Evolutionary conservation across 2,329 filamentous ascomycete genomes (phyloP), one percentile per base, ranked within the genome.

Genomic region (Aspergillus niger): DNA sequence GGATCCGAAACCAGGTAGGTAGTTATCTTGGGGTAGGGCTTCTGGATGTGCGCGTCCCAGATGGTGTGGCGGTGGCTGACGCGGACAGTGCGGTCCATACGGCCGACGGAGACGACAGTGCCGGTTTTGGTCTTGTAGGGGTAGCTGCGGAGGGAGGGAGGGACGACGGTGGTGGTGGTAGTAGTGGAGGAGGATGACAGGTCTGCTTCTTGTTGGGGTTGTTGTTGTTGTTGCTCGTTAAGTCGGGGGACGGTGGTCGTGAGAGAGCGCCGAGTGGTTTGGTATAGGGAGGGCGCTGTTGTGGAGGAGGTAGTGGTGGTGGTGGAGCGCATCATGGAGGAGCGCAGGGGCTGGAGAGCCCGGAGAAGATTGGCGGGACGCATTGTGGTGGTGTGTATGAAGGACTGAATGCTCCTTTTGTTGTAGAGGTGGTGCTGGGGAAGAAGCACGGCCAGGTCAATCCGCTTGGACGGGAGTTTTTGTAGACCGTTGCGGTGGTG

Each of bases 51-150:
- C 22, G 70, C 65, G 67, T 79, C 75, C 72, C 70, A 79, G 56
- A 59, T 48, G 15, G 61, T 72, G 67, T 74, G 70, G 38, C 70
- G 70, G 66, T 76, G 69, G 52, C 66, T 58, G 53, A 79, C 77
- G 51, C 71, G 72, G 53, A 77, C 77, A 36, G 76, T 78, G 59
- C 74, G 74, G 56, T 77, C 68, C 77, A 79, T 79, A 26, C 69
- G 69, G 54, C 77, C 77, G 52, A 76, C 76, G 22, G 76, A 77
- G 51, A 73, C 67, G 26, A 79, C 77, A 44, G 76, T 79, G 64
- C 77, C 77, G 59, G 65, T 73, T 60, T 74, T 74, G 56, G 72
- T 55, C 53, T 62, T 67, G 63, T 72, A 76, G 63, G 74, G 72
- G 63, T 77, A 77, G 57, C 56, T 63, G 65, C 74, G 74, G 57